A percentile compares a stretch with the other conserved stretches of the same genome.
Conservation (phyloP, 2,329 filamentous ascomycete species). For the Pseudogymnoascus sp. region DNA sequence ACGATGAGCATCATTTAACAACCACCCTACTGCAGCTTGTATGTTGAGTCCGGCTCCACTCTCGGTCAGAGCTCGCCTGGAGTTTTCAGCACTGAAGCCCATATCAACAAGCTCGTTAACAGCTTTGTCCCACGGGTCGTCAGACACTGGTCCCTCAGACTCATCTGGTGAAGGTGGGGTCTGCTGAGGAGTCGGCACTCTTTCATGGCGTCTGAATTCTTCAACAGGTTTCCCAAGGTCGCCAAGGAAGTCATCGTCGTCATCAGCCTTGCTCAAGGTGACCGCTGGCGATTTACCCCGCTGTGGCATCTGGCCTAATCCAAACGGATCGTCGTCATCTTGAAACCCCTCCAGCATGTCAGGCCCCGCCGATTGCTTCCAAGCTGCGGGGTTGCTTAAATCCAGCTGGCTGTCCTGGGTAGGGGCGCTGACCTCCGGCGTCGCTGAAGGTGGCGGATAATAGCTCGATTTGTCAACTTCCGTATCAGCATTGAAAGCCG, state of each 20-base stretch:
- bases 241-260: conserved; percentile 58
- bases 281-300: conserved; percentile 21
- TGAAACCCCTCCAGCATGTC: conserved; percentile 29
- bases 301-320: conserved; percentile 56
- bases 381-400: conserved; percentile 46
- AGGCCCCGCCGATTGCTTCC: conserved; percentile 33
- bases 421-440: conserved; percentile 25
- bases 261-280: conserved; percentile 27
- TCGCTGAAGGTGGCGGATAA: conserved; percentile 47
- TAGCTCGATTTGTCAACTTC: conserved; percentile 59
- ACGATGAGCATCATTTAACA: conserved; percentile 83
- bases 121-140: conserved; percentile 66
- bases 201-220: conserved; percentile 44
- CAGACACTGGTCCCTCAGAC: conserved; percentile 20
- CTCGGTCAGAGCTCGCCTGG: conserved; percentile 69
- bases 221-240: conserved; percentile 57
- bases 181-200: conserved; percentile 36
- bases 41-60: conserved; percentile 74
- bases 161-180: conserved; percentile 18
- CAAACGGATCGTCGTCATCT: conserved; percentile 80
- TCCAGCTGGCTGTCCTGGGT: conserved; percentile 39
- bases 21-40: conserved; percentile 78
- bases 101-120: conserved; percentile 89
- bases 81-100: conserved; percentile 80
- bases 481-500: conserved; percentile 57